A percentile compares a stretch with the other conserved stretches of the same genome.
Evolutionary conservation across 2,329 filamentous ascomycete genomes (phyloP).

Genomic region (Chaetomiaceae sp.): DNA sequence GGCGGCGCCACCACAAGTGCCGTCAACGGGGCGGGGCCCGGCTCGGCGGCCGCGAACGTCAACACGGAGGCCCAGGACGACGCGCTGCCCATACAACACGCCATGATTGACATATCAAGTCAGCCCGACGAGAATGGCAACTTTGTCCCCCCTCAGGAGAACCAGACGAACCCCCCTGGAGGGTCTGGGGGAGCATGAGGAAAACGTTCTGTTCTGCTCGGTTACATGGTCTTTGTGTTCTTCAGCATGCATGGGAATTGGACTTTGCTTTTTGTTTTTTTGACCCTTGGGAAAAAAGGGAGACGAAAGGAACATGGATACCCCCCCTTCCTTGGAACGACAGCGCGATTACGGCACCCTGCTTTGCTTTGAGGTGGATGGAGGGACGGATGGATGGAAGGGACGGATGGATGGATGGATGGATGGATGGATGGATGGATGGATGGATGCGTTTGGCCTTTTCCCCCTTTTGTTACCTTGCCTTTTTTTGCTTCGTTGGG

Average conservation of each 20-base stretch:
- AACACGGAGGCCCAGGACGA: neutral
- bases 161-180: neutral
- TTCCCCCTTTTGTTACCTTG: too few relatives aligned
- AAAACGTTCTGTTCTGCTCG: neutral
- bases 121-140: neutral
- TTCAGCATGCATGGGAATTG: neutral
- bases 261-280: neutral
- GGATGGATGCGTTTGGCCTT: too few relatives aligned
- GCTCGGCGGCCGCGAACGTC: neutral
- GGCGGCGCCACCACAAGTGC: neutral
- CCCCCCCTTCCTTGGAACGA: too few relatives aligned
- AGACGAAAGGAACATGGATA: constrained; percentile 4
- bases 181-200: neutral
- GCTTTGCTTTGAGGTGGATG: too few relatives aligned
- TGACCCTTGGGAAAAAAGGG: neutral
- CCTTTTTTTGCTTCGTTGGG: too few relatives aligned
- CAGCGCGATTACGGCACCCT: too few relatives aligned
- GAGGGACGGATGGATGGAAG: too few relatives aligned
- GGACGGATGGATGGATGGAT: too few relatives aligned
- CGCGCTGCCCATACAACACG: neutral
- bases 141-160: neutral
- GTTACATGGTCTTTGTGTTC: neutral
- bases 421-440: too few relatives aligned
- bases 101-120: neutral
- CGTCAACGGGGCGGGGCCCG: neutral